Base-by-base conservation (phyloP, 2,329 filamentous ascomycete species). In the Orbilia quercus region DNA sequence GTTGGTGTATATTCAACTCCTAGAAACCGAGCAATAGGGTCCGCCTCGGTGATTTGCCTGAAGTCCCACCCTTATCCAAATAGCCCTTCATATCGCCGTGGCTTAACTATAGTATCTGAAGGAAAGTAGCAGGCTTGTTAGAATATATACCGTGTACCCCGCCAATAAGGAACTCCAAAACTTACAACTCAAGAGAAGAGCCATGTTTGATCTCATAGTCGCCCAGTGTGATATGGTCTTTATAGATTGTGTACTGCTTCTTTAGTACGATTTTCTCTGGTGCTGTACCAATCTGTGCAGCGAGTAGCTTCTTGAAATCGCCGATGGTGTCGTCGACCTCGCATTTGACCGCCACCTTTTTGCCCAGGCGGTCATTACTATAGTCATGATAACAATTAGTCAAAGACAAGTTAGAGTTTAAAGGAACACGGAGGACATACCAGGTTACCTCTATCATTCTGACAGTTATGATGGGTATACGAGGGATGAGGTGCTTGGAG, bases 361-460 rank as follows among this genome's bases (percentile, higher is more conserved):
- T 62, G 70, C 66, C 75, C 64, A 75, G 40, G 92, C 92, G 0
- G 86, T 98, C 4, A 92, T 97, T 76, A 75, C 71, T 79, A 65
- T 34, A 54, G 44, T 34, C 45, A 25, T 5, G 7, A 7, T 18
- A 70, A 50, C 36, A 47, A 34, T 23, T 36, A 25, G 25, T 20
- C 55, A 40, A n/a, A n/a, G 77, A 67, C 59, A 78, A 54, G 7
- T 16, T 23, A 22, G 20, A 9, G 75, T 58, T 78, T 75, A 78
- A 78, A 76, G 69, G 77, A 36, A 79, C 40, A n/a, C 31, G 78
- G n/a, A 80, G 79, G 75, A 79, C 75, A 48, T 78, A 77, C 75
- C 77, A 78, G 62, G 76, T 79, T 77, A 78, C 79, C 80, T 81
- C 64, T 59, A 77, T 77, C 76, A 75, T 79, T 54, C 42, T 62